Percentiles rank a stretch among this genome's conserved stretches.
phyloP scores from a whole-genome alignment of 768 basidiomycete genomes.

The Russula foetens region DNA sequence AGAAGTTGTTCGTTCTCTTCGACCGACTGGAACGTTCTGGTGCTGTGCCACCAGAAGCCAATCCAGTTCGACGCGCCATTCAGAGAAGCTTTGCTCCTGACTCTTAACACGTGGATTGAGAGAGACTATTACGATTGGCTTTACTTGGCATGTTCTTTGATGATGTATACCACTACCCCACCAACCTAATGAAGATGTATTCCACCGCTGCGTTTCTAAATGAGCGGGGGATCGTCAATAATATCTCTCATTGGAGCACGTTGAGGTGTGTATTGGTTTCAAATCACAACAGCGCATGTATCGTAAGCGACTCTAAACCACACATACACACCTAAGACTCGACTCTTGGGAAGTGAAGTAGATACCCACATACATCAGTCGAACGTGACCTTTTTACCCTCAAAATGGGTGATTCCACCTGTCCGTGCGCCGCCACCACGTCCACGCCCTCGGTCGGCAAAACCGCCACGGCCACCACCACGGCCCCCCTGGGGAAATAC shows the following conservation, averaged over 20 bases:
- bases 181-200: conserved; percentile 5
- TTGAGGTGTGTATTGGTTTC: neutral
- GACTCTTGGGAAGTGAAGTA: neutral
- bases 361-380: conserved; percentile 8
- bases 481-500: conserved; percentile 13
- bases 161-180: conserved; percentile 7
- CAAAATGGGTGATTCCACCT: conserved; percentile 55
- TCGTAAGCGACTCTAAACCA: neutral
- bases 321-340: neutral
- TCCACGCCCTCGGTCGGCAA: conserved; percentile 29
- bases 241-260: neutral
- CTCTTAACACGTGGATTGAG: neutral
- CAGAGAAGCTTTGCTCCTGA: conserved; percentile 35
- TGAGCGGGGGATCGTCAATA: no score
- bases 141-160: neutral
- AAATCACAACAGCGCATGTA: neutral
- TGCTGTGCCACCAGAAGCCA: conserved; percentile 52
- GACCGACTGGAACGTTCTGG: conserved; percentile 79
- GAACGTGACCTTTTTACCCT: conserved; percentile 66
- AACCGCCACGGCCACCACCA: conserved; percentile 37
- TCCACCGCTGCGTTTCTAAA: neutral
- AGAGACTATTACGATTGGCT: neutral
- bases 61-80: conserved; percentile 67
- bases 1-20: conserved; percentile 86
- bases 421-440: conserved; percentile 43